Percentiles rank a stretch among this genome's conserved stretches.
phyloP scores from a whole-genome alignment of 1,284 basidiomycete species.

The Mycena sp. region DNA sequence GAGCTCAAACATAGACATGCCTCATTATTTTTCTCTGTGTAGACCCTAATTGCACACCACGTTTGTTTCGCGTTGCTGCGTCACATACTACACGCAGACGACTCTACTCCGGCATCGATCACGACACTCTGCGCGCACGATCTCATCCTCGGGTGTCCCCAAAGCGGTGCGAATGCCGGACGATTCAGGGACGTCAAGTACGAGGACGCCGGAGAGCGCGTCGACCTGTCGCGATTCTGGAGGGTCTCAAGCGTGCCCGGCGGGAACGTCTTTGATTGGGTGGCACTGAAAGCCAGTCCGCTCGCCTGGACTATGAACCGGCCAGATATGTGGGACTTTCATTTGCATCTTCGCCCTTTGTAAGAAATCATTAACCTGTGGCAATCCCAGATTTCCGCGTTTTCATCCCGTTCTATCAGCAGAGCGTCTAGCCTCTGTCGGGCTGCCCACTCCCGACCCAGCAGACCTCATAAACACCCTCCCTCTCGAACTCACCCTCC shows the following conservation, averaged over 20 bases:
- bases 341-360: background rate
- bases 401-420: slow-evolving; percentile 27
- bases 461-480: slow-evolving; percentile 33
- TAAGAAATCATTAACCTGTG: background rate
- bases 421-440: slow-evolving; percentile 19
- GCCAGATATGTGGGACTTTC: slow-evolving; percentile 35
- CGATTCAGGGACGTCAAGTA: slow-evolving; percentile 34
- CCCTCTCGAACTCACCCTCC: slow-evolving; percentile 35
- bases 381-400: slow-evolving; percentile 36
- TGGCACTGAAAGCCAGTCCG: slow-evolving; percentile 20
- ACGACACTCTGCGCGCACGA: background rate
- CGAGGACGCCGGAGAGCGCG: slow-evolving; percentile 31
- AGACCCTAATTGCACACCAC: slow-evolving; percentile 6
- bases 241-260: slow-evolving; percentile 13
- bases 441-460: background rate
- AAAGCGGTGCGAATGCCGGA: slow-evolving; percentile 26
- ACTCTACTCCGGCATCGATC: background rate
- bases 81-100: background rate
- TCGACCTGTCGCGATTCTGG: slow-evolving; percentile 38
- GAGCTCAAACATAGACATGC: background rate
- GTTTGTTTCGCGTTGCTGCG: slow-evolving; percentile 7
- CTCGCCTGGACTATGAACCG: slow-evolving; percentile 33
- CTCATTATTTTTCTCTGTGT: background rate
- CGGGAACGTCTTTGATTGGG: slow-evolving; percentile 32
- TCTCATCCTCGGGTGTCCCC: slow-evolving; percentile 33